Evolutionary conservation across 139 green algal genomes (phyloP).

Genomic region (Chlamydomonas incerta): DNA sequence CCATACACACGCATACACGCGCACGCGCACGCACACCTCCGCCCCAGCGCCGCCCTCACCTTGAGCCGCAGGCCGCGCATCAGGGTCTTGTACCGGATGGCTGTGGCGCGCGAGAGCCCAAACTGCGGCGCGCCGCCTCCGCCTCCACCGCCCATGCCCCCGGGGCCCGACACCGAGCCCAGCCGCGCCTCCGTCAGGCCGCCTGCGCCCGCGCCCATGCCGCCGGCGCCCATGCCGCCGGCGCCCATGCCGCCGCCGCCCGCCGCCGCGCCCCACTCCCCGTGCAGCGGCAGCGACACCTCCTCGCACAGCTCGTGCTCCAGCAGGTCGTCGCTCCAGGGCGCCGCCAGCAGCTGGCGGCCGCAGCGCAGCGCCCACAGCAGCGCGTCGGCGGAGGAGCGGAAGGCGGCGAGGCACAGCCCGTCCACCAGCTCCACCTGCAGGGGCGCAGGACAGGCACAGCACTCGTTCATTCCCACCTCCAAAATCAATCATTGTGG

Average conservation of each 20-base stretch:
- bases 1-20: too few relatives aligned
- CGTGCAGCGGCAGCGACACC: slow-evolving; percentile 6
- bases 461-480: too few relatives aligned
- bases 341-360: background rate
- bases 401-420: slow-evolving; percentile 44
- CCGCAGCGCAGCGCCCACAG: slow-evolving; percentile 40
- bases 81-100: background rate
- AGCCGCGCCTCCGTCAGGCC: too few relatives aligned
- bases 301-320: slow-evolving; percentile 46
- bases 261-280: background rate
- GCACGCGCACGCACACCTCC: too few relatives aligned
- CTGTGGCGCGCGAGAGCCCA: background rate
- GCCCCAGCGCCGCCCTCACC: background rate
- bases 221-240: too few relatives aligned
- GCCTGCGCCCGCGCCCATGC: too few relatives aligned
- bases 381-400: slow-evolving; percentile 14
- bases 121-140: background rate
- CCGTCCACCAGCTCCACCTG: slow-evolving; percentile 47
- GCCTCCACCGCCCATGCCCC: too few relatives aligned
- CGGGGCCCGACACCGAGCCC: too few relatives aligned
- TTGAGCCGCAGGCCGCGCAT: slow-evolving; percentile 26
- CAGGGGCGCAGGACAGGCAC: too few relatives aligned
- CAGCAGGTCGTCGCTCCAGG: slow-evolving; percentile 48
- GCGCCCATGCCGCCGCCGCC: too few relatives aligned
- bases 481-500: too few relatives aligned